Base-by-base conservation (phyloP, 148 eudicot species). In the Polygonum maritimum region DNA sequence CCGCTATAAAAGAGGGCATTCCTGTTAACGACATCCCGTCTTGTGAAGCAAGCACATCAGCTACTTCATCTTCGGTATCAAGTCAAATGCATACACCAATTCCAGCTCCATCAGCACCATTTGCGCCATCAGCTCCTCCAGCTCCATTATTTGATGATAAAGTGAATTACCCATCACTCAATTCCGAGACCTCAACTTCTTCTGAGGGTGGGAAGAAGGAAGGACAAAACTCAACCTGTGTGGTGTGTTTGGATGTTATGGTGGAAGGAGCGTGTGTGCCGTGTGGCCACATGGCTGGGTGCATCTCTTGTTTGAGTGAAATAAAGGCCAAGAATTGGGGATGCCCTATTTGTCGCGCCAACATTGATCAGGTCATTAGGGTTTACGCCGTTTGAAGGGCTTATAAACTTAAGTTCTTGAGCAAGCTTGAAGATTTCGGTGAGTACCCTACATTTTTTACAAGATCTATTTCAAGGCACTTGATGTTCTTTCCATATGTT, bases 211-310 rank as follows among this genome's bases (percentile, higher is more conserved):
- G 75, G 48, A 81, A 69, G 77, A 80, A 76, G 71, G 81, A 76
- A 79, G 91, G 35, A 22, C 86, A 74, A 75, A 81, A 91, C 76
- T 84, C 92, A 2, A 82, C 94, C 1, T 95, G 99, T 85, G 92
- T 86, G 26, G 88, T 95, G 84, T 92, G 98, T 83, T 86, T 95
- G 71, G 97, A 95, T 84, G 97, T 94, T 35, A 90, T 91, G 0
- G 88, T 88, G 9, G 99, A 95, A 81, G 99, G 94, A 58, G 97
- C 94, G 55, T 95, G 99, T 44, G 85, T 95, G 4, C 99, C 99
- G 4, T 95, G 99, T 74, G 99, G 99, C 31, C 98, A 95, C 83
- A 87, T 95, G 99, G 92, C 90, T 71, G 99, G 98, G 35, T 95
- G 99, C 85, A 90, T 95, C 89, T 81, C 91, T 15, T 95, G 99